Evolutionary conservation across 768 basidiomycete species (phyloP), one percentile per base, ranked within the genome.

Genomic region (Pulveroboletus sp.): DNA sequence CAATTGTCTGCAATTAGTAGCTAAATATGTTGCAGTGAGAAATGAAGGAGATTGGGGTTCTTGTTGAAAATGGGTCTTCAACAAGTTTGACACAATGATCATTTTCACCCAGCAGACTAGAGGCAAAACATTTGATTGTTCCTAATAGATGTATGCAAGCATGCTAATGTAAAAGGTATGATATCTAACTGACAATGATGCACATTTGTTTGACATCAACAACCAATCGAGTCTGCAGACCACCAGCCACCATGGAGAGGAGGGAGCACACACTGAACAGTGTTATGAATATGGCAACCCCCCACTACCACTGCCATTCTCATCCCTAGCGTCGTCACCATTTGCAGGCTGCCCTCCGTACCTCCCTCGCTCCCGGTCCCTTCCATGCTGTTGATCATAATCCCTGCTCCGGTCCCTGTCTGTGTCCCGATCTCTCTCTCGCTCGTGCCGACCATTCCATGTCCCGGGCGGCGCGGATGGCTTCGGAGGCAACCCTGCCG

Each of bases 231-330:
- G n/a, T n/a, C n/a, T n/a, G n/a, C n/a, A n/a, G n/a, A n/a, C n/a
- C n/a, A n/a, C n/a, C n/a, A n/a, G n/a, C n/a, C n/a, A n/a, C n/a
- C n/a, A n/a, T n/a, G n/a, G n/a, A n/a, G n/a, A n/a, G n/a, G n/a
- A n/a, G n/a, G 14, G 16, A 22, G 20, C 19, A 20, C 22, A 20
- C 12, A 27, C 38, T 39, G 45, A 50, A 43, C 20, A 50, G 38
- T 31, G 39, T 29, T 59, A 68, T 43, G 67, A 68, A 24, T 68
- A 68, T 6, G 67, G 65, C n/a, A 66, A 49, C 13, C 56, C 64
- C 7, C 56, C 63, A 20, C 49, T 55, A 32, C 56, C 49, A 19
- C 60, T 51, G 16, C 53, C 55, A 20, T 43, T 40, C 2, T 45
- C 43, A 9, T 44, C 41, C 7, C 41, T 59, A 2, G 34, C 35